These are phyloP conservation scores for Pythium dissotocum DNA, from an alignment of 352 stramenopile species.

Conservation along the genomic window DNA sequence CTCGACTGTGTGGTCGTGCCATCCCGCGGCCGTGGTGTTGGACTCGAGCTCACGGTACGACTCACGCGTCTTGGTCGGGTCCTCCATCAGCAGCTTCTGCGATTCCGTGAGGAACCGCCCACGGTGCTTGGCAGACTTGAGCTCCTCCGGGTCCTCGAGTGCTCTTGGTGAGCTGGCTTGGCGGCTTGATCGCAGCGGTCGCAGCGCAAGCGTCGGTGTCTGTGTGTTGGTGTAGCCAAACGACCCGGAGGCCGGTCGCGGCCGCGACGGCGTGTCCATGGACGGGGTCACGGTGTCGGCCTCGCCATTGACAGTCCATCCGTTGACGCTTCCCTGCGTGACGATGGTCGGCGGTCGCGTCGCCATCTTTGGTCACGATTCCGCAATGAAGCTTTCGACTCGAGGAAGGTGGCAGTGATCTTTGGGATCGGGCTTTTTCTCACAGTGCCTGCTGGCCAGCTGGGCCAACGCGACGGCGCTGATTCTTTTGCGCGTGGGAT, in stretches of 20 bases:
- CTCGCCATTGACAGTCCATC: not conserved
- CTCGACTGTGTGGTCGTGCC: constrained; percentile 35
- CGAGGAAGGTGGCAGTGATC: not conserved
- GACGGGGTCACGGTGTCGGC: constrained; percentile 8
- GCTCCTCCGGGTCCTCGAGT: constrained; percentile 1
- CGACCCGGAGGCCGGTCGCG: constrained; percentile 1
- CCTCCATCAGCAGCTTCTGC: constrained; percentile 34
- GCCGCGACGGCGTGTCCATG: constrained; percentile 12
- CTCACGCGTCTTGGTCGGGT: constrained; percentile 40
- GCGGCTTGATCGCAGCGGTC: constrained; percentile 19
- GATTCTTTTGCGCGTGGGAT: constrained; percentile 15
- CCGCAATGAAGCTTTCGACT: not conserved
- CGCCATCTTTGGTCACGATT: constrained; percentile 17
- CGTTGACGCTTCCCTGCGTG: constrained; percentile 9
- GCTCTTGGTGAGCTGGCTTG: not conserved
- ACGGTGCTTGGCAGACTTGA: constrained; percentile 25
- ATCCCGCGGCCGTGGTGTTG: constrained; percentile 27
- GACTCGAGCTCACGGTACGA: constrained; percentile 41
- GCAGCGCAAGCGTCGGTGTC: constrained; percentile 25
- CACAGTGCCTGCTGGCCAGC: constrained; percentile 7
- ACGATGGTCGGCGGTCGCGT: constrained; percentile 34
- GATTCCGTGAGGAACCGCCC: constrained; percentile 39
- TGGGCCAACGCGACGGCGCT: constrained; percentile 5
- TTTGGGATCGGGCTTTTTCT: constrained; percentile 1
- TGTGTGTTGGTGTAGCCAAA: constrained; percentile 29